A percentile compares a stretch with the other conserved stretches of the same genome.
Conservation (phyloP, 768 basidiomycete species). For the Rhizopogon vinicolor region DNA sequence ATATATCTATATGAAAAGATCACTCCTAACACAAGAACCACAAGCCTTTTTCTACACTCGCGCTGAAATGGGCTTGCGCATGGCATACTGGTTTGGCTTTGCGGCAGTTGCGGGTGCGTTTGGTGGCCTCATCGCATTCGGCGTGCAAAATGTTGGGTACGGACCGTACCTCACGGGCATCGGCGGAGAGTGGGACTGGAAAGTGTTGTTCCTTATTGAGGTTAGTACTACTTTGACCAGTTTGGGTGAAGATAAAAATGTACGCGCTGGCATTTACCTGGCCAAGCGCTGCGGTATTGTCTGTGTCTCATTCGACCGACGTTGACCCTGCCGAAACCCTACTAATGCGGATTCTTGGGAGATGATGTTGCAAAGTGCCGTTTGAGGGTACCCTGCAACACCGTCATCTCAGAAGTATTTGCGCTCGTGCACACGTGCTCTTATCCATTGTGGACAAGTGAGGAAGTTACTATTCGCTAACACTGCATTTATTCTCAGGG, state of each 20-base stretch:
- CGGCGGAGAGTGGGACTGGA: constrained; percentile 29
- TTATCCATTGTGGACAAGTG: neutral
- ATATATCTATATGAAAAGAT: too few species aligned
- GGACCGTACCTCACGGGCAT: constrained; percentile 18
- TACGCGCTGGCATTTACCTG: neutral
- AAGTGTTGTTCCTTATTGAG: constrained; percentile 65
- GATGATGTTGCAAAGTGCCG: too few species aligned
- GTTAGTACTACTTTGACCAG: constrained; percentile 23
- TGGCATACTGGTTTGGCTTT: constrained; percentile 83
- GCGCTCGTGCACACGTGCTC: neutral
- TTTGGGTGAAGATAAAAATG: neutral
- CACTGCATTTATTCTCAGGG: constrained; percentile 37
- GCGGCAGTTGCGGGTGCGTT: constrained; percentile 84
- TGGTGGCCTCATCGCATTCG: constrained; percentile 80
- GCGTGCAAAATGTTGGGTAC: constrained; percentile 63
- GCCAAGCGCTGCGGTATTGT: neutral
- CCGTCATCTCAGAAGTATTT: neutral
- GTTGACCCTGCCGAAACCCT: too few species aligned
- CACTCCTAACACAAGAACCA: neutral
- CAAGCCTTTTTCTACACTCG: constrained; percentile 80
- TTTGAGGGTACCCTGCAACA: neutral
- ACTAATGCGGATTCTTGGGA: too few species aligned
- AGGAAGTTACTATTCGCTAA: neutral
- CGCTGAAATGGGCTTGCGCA: constrained; percentile 66
- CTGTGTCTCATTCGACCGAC: neutral